Conservation (phyloP, 768 basidiomycete genomes). For the Suillus americanus region DNA sequence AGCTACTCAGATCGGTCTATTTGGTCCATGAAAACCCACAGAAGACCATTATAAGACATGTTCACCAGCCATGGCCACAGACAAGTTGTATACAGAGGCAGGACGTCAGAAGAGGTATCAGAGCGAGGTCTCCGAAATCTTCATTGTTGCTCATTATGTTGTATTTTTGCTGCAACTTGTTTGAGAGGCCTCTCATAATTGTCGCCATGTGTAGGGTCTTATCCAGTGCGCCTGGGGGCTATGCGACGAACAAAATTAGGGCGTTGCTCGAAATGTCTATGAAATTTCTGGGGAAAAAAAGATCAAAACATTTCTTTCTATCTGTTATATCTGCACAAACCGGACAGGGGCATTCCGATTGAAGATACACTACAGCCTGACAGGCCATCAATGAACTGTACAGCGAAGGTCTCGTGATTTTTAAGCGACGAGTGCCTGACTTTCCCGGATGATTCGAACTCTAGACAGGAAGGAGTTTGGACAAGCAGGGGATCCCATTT, state of each 20-base stretch:
- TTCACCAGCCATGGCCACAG: constrained; percentile 14
- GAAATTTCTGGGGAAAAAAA: constrained; percentile 11
- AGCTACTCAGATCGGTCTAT: constrained; percentile 17
- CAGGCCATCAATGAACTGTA: constrained; percentile 48
- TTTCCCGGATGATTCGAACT: not conserved
- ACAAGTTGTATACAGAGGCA: constrained; percentile 15
- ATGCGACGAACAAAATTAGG: constrained; percentile 10
- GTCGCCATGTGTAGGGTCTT: constrained; percentile 7
- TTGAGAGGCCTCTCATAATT: not conserved
- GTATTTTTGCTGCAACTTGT: not conserved
- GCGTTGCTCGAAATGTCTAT: constrained; percentile 15
- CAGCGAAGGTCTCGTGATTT: constrained; percentile 49
- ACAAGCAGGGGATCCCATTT: constrained; percentile 11
- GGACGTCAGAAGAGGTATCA: constrained; percentile 19
- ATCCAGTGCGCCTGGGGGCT: constrained; percentile 5
- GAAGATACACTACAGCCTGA: constrained; percentile 46
- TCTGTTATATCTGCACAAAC: constrained; percentile 42
- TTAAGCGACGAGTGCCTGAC: too few relatives aligned
- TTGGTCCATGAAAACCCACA: constrained; percentile 14
- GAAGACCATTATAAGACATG: constrained; percentile 18
- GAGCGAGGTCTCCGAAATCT: not conserved
- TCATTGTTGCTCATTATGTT: not conserved
- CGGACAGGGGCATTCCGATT: constrained; percentile 42
- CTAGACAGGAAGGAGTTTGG: constrained; percentile 15
- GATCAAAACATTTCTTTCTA: not conserved